Evolutionary conservation across 306 rosid genomes (phyloP), one percentile per base, ranked within the genome.

Genomic region (Abrus pulchellus): DNA sequence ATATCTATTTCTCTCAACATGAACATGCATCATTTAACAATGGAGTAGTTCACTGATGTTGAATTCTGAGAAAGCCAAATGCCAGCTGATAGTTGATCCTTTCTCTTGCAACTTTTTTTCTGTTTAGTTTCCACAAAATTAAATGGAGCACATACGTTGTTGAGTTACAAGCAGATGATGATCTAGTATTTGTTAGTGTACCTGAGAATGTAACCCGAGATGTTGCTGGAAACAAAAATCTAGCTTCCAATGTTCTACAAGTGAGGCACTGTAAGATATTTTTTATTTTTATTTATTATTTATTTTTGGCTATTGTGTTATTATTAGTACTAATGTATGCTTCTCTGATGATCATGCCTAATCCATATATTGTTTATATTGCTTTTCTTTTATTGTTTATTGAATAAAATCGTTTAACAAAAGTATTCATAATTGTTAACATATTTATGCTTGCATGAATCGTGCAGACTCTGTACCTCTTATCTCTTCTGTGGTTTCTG

Each of bases 181-280:
- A 80, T 69, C 40, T 84, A 27, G 79, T 94, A 57, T 88, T 83
- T 49, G 83, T 92, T 79, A 75, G 79, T 55, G 90, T 94, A 75
- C 98, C 97, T 1, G 97, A 86, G 82, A 94, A 92, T 52, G 82
- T 82, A 73, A 90, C 98, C 2, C 68, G 7, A 3, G 98, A 94
- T 82, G 87, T 94, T 83, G 88, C 97, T 48, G 98, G 97, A 78
- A 94, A 94, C 86, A 85, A 78, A 86, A 94, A 94, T 84, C 86
- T 91, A 33, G 90, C 95, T 74, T 94, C 98, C 78, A 92, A 92
- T 90, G 89, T 90, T 87, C 92, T 94, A 71, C 88, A 83, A 89
- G 92, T 94, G 88, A 87, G 88, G 88, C 98, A 90, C 80, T 94
- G 98, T 94, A 92, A 94, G 90, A 63, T 69, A 6, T 38, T 47